These are phyloP conservation scores for Samsoniella hepiali DNA, from an alignment of 2,329 filamentous ascomycete species.

Conservation along the genomic window DNA sequence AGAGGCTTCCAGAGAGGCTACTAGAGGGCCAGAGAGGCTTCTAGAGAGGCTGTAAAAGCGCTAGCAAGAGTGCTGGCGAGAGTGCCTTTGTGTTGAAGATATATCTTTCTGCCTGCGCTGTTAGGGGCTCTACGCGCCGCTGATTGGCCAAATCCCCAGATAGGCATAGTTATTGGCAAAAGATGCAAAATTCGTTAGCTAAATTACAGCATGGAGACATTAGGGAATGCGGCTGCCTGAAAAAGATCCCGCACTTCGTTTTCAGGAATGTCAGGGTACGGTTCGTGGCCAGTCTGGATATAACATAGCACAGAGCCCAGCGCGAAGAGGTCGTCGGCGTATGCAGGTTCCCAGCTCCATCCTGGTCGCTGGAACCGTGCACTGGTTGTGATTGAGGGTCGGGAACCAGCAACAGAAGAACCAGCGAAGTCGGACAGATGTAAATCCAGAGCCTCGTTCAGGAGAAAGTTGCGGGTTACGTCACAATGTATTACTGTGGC, in stretches of 20 bases:
- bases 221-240: background rate
- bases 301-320: background rate
- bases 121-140: no score
- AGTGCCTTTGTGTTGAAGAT: no score
- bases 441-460: slow-evolving; percentile 35
- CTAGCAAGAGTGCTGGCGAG: no score
- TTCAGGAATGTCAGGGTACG: background rate
- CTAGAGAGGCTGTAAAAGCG: no score
- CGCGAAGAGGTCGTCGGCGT: background rate
- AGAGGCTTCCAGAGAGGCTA: no score
- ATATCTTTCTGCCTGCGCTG: no score
- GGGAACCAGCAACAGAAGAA: slow-evolving; percentile 29
- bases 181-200: background rate
- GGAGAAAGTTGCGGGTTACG: slow-evolving; percentile 37
- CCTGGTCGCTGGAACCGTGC: slow-evolving; percentile 26
- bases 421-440: slow-evolving; percentile 37
- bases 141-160: no score
- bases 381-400: slow-evolving; percentile 24
- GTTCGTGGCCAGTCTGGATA: slow-evolving; percentile 1
- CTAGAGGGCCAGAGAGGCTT: no score
- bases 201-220: background rate
- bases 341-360: slow-evolving; percentile 24
- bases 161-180: no score
- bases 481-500: slow-evolving; percentile 38
- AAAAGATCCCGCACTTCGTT: background rate